Evolutionary conservation across 1,139 yeast species (phyloP).

Genomic region (Casaregolazyma lundiana): DNA sequence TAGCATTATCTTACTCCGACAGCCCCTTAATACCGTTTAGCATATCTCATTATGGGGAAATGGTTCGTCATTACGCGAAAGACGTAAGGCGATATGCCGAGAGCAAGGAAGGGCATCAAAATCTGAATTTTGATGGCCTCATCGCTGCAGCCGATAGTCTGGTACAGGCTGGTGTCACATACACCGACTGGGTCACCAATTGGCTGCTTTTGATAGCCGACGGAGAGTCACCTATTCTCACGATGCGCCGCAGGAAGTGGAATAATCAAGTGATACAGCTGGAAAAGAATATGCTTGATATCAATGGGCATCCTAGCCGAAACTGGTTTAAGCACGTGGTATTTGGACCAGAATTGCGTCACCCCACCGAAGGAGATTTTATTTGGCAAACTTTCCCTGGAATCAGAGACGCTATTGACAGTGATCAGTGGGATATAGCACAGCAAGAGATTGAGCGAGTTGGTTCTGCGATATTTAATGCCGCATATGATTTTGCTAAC

Average conservation of each 20-base stretch:
- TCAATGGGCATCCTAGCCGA: constrained; percentile 48
- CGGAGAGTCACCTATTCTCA: constrained; percentile 63
- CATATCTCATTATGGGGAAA: constrained; percentile 45
- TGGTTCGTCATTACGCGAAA: constrained; percentile 42
- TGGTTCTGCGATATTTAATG: constrained; percentile 30
- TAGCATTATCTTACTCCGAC: constrained; percentile 58
- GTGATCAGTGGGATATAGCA: constrained; percentile 49
- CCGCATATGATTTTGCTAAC: constrained; percentile 9
- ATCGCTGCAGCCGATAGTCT: constrained; percentile 25
- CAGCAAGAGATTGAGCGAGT: constrained; percentile 51
- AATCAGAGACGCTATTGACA: constrained; percentile 58
- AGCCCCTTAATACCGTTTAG: constrained; percentile 74
- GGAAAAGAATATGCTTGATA: constrained; percentile 49
- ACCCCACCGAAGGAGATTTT: constrained; percentile 44
- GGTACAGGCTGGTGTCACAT: constrained; percentile 25
- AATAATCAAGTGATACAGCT: constrained; percentile 59
- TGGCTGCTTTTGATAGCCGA: constrained; percentile 47
- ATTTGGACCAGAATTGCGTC: constrained; percentile 64
- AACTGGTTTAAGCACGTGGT: constrained; percentile 65
- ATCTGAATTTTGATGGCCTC: constrained; percentile 22
- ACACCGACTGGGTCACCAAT: constrained; percentile 45
- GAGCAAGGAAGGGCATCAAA: constrained; percentile 13
- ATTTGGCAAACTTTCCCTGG: constrained; percentile 73
- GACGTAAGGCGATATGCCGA: constrained; percentile 48
- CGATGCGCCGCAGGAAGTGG: constrained; percentile 75